Conservation (phyloP, 75 land plant genomes). For the Pinus taeda region DNA sequence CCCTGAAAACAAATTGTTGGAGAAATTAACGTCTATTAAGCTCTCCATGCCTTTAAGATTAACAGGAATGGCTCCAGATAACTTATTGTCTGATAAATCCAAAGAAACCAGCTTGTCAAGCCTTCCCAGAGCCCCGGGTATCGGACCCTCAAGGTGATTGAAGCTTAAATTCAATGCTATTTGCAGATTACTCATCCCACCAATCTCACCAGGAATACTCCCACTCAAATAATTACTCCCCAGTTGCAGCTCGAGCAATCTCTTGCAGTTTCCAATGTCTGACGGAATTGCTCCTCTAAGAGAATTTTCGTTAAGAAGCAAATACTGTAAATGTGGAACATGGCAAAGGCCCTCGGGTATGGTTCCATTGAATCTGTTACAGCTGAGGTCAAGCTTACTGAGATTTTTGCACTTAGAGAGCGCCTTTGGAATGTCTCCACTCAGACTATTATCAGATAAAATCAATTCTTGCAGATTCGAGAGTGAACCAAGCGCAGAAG, state of each 20-base stretch:
- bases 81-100: slow-evolving; percentile 70
- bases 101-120: slow-evolving; percentile 70
- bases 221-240: slow-evolving; percentile 73
- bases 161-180: slow-evolving; percentile 70
- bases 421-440: slow-evolving; percentile 56
- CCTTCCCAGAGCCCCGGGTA: slow-evolving; percentile 62
- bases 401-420: slow-evolving; percentile 52
- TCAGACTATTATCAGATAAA: slow-evolving; percentile 57
- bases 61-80: slow-evolving; percentile 60
- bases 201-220: slow-evolving; percentile 73
- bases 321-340: slow-evolving; percentile 45
- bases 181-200: slow-evolving; percentile 57
- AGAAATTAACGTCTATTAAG: slow-evolving; percentile 71
- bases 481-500: slow-evolving; percentile 53
- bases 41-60: slow-evolving; percentile 66
- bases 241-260: slow-evolving; percentile 64
- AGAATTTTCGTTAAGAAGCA: slow-evolving; percentile 55
- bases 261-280: slow-evolving; percentile 55
- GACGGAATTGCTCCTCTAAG: slow-evolving; percentile 62
- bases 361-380: slow-evolving; percentile 63
- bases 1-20: slow-evolving; percentile 70
- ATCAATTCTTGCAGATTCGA: slow-evolving; percentile 60
- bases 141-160: slow-evolving; percentile 59
- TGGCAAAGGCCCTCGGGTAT: slow-evolving; percentile 58
- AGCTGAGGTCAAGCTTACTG: slow-evolving; percentile 71